phyloP scores from a whole-genome alignment of 352 stramenopile genomes.

The Phytophthora pinifolia region DNA sequence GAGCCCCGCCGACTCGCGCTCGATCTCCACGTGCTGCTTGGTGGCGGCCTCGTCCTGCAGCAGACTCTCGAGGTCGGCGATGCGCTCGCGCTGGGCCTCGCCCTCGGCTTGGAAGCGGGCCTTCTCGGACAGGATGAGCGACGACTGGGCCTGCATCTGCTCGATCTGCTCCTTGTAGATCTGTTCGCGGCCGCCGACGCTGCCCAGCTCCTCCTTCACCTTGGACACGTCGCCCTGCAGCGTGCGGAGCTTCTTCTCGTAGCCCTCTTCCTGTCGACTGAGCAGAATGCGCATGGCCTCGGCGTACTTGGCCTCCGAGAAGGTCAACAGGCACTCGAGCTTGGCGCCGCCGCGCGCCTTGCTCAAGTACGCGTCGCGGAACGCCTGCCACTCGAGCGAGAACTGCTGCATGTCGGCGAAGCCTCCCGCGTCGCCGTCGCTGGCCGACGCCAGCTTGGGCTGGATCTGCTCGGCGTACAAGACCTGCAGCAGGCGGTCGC shows the following conservation, averaged over 20 bases:
- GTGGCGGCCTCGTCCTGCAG: constrained; percentile 60
- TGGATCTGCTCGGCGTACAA: constrained; percentile 84
- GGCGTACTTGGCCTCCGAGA: constrained; percentile 78
- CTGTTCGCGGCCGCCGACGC: constrained; percentile 73
- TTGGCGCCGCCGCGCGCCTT: constrained; percentile 75
- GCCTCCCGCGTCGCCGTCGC: constrained; percentile 48
- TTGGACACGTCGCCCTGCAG: constrained; percentile 73
- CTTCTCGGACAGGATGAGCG: constrained; percentile 76
- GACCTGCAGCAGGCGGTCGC: constrained; percentile 74
- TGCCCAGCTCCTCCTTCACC: constrained; percentile 83
- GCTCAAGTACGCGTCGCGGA: constrained; percentile 72
- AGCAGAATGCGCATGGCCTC: constrained; percentile 85
- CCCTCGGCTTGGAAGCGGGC: constrained; percentile 64
- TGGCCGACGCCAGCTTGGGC: constrained; percentile 59
- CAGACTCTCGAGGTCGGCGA: constrained; percentile 63
- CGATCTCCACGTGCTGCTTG: constrained; percentile 76
- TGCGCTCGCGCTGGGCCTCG: constrained; percentile 67
- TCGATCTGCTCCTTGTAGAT: constrained; percentile 90
- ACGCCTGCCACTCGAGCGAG: constrained; percentile 60
- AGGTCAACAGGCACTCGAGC: constrained; percentile 70
- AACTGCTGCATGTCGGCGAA: constrained; percentile 85
- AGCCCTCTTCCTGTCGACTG: constrained; percentile 80
- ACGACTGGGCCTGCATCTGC: constrained; percentile 76
- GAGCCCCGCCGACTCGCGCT: constrained; percentile 70
- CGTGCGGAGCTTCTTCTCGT: constrained; percentile 83